Evolutionary conservation across 768 basidiomycete species (phyloP).

Genomic region (Suillus alpinus): DNA sequence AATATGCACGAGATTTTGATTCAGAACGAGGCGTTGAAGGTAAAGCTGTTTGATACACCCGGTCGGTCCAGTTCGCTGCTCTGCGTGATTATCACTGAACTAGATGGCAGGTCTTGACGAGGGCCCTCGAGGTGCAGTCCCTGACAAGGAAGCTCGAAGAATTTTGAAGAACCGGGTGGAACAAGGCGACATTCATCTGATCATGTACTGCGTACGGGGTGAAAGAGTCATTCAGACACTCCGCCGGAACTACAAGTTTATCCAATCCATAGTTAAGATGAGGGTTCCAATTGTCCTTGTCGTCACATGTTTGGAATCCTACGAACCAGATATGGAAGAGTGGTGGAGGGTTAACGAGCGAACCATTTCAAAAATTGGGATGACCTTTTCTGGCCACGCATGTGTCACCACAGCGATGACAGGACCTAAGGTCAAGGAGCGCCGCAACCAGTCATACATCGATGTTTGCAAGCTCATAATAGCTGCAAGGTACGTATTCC

Average conservation of each 20-base stretch:
- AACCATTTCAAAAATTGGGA: conserved; percentile 19
- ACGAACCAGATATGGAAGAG: conserved; percentile 19
- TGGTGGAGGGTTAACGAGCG: conserved; percentile 39
- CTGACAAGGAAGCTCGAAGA: background rate
- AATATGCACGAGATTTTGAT: too few species aligned
- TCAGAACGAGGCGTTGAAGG: background rate
- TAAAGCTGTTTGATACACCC: background rate
- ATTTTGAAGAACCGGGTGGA: background rate
- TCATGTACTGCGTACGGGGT: conserved; percentile 38
- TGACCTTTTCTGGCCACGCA: conserved; percentile 26
- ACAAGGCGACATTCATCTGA: conserved; percentile 34
- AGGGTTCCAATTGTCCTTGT: conserved; percentile 22
- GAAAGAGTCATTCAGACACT: conserved; percentile 35
- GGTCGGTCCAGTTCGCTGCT: background rate
- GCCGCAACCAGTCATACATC: conserved; percentile 28
- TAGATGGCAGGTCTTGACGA: too few species aligned
- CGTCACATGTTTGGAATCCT: conserved; percentile 36
- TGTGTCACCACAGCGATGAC: conserved; percentile 27
- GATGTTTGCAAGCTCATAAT: conserved; percentile 39
- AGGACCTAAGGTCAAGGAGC: conserved; percentile 7
- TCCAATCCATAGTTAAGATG: background rate
- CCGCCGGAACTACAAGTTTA: conserved; percentile 32
- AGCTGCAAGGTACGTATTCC: too few species aligned
- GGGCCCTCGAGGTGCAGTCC: too few species aligned
- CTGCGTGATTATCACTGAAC: too few species aligned